These are phyloP conservation scores for Mrakia blollopis DNA, from an alignment of 768 basidiomycete species.

Conservation along the genomic window DNA sequence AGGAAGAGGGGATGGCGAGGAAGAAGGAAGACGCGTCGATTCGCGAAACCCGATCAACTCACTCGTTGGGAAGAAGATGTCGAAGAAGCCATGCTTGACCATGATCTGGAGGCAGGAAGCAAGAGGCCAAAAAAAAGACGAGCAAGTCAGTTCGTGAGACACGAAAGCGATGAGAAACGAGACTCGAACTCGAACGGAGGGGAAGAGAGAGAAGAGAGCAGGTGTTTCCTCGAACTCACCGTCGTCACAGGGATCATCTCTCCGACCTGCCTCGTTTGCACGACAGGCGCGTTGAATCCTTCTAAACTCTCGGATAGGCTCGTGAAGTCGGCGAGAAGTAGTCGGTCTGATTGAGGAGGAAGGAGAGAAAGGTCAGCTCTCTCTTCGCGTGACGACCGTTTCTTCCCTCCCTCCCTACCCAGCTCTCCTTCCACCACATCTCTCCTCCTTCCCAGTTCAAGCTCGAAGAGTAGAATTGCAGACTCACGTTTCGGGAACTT, in stretches of 20 bases:
- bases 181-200: too few relatives aligned
- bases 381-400: too few relatives aligned
- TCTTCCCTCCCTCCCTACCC: too few relatives aligned
- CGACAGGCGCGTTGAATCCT: constrained; percentile 78
- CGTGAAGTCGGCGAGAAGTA: constrained; percentile 89
- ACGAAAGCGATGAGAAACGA: neutral
- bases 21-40: neutral
- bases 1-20: neutral
- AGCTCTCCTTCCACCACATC: too few relatives aligned
- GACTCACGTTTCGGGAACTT: constrained; percentile 68
- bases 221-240: constrained; percentile 48
- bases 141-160: neutral
- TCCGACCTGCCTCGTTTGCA: constrained; percentile 84
- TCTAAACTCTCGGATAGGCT: constrained; percentile 77
- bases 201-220: neutral
- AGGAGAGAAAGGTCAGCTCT: too few relatives aligned
- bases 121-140: neutral
- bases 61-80: constrained; percentile 93
- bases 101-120: constrained; percentile 49
- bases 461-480: too few relatives aligned
- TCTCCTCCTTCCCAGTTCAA: too few relatives aligned
- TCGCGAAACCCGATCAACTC: constrained; percentile 19
- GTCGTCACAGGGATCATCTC: constrained; percentile 83
- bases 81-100: constrained; percentile 93
- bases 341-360: constrained; percentile 51